phyloP scores from a whole-genome alignment of 345 rosid species.

The Aquilaria yunnanensis region DNA sequence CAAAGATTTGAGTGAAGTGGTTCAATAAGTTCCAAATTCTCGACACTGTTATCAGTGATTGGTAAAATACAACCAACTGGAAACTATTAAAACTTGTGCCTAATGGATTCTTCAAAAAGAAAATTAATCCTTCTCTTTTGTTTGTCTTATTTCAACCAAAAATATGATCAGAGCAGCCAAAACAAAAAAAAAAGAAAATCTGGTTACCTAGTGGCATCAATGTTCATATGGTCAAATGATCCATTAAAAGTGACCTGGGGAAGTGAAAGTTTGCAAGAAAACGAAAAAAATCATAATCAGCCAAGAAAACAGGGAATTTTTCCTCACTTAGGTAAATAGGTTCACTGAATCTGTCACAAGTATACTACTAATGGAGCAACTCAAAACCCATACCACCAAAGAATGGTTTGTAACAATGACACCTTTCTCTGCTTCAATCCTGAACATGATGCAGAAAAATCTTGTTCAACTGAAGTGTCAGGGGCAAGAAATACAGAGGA shows the following conservation, averaged over 20 bases:
- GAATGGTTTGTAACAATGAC: slow-evolving; percentile 86
- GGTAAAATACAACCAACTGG: too few relatives aligned
- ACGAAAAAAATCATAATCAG: slow-evolving; percentile 10
- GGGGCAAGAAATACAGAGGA: slow-evolving; percentile 2
- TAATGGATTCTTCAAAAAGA: too few relatives aligned
- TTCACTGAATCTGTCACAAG: too few relatives aligned
- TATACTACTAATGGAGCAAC: too few relatives aligned
- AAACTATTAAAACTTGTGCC: too few relatives aligned
- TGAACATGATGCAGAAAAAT: slow-evolving; percentile 23
- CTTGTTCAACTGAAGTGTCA: slow-evolving; percentile 13
- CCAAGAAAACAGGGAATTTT: background rate
- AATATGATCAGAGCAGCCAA: too few relatives aligned
- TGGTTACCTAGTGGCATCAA: slow-evolving; percentile 85
- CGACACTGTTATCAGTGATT: slow-evolving; percentile 52
- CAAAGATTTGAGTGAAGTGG: slow-evolving; percentile 71
- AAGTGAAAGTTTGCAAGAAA: background rate
- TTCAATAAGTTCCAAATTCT: slow-evolving; percentile 87
- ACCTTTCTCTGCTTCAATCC: slow-evolving; percentile 96
- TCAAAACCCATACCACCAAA: slow-evolving; percentile 47
- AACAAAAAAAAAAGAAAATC: background rate
- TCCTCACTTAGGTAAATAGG: too few relatives aligned
- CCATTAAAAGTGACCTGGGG: slow-evolving; percentile 91
- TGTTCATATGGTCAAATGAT: slow-evolving; percentile 93
- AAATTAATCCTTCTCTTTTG: too few relatives aligned
- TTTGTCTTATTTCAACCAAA: too few relatives aligned